Base-by-base conservation (phyloP, 208 protist genomes). In the Acanthamoeba healyi region DNA sequence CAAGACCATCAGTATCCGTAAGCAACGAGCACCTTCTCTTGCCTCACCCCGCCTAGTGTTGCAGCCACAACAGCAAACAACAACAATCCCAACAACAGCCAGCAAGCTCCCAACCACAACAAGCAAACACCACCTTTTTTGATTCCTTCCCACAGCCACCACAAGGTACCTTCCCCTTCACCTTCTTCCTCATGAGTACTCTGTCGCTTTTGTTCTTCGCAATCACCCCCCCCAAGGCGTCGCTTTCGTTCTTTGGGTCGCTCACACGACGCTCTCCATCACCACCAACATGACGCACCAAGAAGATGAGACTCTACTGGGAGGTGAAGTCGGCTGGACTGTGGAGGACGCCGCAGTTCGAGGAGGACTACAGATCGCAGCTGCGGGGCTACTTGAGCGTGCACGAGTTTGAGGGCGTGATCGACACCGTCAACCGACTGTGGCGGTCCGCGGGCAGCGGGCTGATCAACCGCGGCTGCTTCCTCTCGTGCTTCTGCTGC, bases 301-400 rank as follows among this genome's bases (percentile, higher is more conserved):
- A 17, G 26, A 40, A 5, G 7, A 79, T 79, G 70, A 40, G 70
- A 19, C 70, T 79, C 0, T 79, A 79, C 38, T 79, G 70, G 70
- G 70, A 79, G 38, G 70, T 46, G 22, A 79, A 46, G 12, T 46
- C 70, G 7, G 70, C 70, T 5, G 70, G 70, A 7, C 9, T 79
- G 32, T 79, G 70, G 70, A 44, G 38, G 36, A 79, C 70, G 24
- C 70, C 70, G 24, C 70, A 79, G 38, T 79, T 79, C 15, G 70
- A 79, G 24, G 70, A 79, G 38, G 70, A 79, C 70, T 79, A 79
- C 32, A 40, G 70, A n/a, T n/a, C 9, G 70, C 70, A 79, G 38
- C 70, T 79, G 38, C 17, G 24, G 32, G 70, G 22, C 17, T 79
- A 40, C 38, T 32, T 79, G 19, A 46, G 38, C 70, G n/a, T 22